Conservation (phyloP, 2,329 filamentous ascomycete species). For the Diaporthe humulicola region DNA sequence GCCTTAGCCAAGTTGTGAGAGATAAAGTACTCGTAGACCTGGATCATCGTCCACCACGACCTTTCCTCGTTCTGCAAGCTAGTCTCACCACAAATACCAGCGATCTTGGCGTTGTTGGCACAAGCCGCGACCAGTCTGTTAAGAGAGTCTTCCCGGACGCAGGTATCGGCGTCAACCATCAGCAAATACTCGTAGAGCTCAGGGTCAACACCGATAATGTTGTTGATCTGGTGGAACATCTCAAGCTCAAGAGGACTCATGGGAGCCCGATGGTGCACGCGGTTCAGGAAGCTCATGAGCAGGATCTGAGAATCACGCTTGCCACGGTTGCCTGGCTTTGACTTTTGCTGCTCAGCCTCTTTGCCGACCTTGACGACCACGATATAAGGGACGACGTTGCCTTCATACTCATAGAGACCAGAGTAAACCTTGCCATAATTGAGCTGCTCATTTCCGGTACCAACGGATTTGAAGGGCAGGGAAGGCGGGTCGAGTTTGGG, state of each 20-base stretch:
- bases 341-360: slow-evolving; percentile 89
- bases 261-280: slow-evolving; percentile 91
- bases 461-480: slow-evolving; percentile 93
- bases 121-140: slow-evolving; percentile 94
- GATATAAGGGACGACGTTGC: slow-evolving; percentile 96
- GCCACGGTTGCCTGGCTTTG: slow-evolving; percentile 96
- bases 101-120: slow-evolving; percentile 94
- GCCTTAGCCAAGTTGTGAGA: slow-evolving; percentile 97
- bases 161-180: slow-evolving; percentile 98
- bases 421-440: slow-evolving; percentile 99
- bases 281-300: slow-evolving; percentile 97
- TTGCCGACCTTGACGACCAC: slow-evolving; percentile 98
- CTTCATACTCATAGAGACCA: slow-evolving; percentile 96
- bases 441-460: slow-evolving; percentile 88
- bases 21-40: slow-evolving; percentile 99
- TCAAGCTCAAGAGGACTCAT: slow-evolving; percentile 98
- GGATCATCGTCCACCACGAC: slow-evolving; percentile 99
- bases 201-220: slow-evolving; percentile 97
- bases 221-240: slow-evolving; percentile 99
- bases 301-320: slow-evolving; percentile 98
- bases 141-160: slow-evolving; percentile 90
- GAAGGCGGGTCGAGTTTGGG: slow-evolving; percentile 96
- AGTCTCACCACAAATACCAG: slow-evolving; percentile 97
- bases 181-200: slow-evolving; percentile 97
- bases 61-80: slow-evolving; percentile 95